Conservation (phyloP, 2,329 filamentous ascomycete genomes). For the Amauroascus verrucosus region DNA sequence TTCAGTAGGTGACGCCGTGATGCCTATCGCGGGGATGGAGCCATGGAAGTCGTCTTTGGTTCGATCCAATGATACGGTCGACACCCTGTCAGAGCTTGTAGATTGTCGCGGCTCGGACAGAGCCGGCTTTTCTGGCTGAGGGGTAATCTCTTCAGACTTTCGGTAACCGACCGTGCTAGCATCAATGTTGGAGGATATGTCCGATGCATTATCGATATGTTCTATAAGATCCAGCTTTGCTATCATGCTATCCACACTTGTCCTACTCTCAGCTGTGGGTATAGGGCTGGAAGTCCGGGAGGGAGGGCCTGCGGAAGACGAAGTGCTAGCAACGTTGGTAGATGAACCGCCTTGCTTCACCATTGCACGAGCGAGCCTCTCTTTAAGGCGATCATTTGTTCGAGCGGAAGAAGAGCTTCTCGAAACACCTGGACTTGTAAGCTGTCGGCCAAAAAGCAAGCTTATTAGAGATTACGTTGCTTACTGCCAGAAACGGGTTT, state of each 20-base stretch:
- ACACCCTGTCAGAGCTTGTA: background rate
- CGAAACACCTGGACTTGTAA: conserved; percentile 39
- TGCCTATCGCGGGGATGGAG: conserved; percentile 16
- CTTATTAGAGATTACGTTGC: conserved; percentile 9
- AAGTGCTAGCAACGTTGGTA: conserved; percentile 37
- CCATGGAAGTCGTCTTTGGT: background rate
- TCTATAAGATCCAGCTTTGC: conserved; percentile 19
- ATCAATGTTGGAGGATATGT: conserved; percentile 24
- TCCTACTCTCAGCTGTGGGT: conserved; percentile 37
- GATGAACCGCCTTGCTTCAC: conserved; percentile 54
- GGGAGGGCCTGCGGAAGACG: conserved; percentile 41
- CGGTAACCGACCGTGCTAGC: conserved; percentile 18
- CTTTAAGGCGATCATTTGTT: conserved; percentile 74
- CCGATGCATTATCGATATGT: conserved; percentile 17
- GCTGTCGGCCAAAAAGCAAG: background rate
- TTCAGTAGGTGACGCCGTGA: conserved; percentile 13
- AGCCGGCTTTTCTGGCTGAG: background rate
- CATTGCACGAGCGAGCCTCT: conserved; percentile 78
- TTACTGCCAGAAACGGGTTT: conserved; percentile 25
- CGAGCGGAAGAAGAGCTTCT: conserved; percentile 56
- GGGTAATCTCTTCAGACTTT: conserved; percentile 22
- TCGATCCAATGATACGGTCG: background rate
- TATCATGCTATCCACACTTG: conserved; percentile 26
- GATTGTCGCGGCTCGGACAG: background rate
- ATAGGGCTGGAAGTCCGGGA: conserved; percentile 44